Base-by-base conservation (phyloP, 306 rosid species). In the Lablab purpureus region DNA sequence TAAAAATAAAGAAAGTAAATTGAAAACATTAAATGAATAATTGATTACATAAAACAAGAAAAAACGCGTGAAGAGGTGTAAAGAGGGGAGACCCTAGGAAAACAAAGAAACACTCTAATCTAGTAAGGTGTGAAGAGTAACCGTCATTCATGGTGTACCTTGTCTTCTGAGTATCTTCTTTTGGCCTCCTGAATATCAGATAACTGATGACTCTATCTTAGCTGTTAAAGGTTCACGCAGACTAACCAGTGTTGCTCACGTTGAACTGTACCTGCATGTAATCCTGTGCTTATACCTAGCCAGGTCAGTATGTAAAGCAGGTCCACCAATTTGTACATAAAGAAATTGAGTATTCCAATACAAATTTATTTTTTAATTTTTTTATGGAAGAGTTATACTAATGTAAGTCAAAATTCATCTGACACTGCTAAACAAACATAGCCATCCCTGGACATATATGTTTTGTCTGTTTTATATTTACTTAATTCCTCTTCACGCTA, bases 91-190 rank as follows among this genome's bases (percentile, higher is more conserved):
- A 41, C 11, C 32, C 73, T 51, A n/a, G 14, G 34, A 21, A 51
- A 71, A 50, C 63, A 30, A 17, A 28, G 12, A 51, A 68, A 6
- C 1, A 22, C 58, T 43, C 4, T 18, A 41, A 47, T 32, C 45
- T 15, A 10, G 2, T 47, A 4, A 70, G 10, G 77, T 69, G 49
- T 69, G 49, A 58, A 59, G n/a, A 45, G 71, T 58, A 49, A 75
- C 43, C 18, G 69, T 28, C 79, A 74, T 17, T 25, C 1, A 10
- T 36, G 1, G 18, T 68, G 73, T 73, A 64, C 50, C 1, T 63
- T 19, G 50, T 65, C 19, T 34, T 62, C 5, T 67, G 36, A 13
- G 36, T 17, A 6, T 14, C 11, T 15, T 54, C 30, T 63, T 62
- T 63, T 41, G 43, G 4, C 70, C 28, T 17, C 23, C 21, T 43